Base-by-base conservation (phyloP, 306 rosid genomes). In the Vigna angularis region DNA sequence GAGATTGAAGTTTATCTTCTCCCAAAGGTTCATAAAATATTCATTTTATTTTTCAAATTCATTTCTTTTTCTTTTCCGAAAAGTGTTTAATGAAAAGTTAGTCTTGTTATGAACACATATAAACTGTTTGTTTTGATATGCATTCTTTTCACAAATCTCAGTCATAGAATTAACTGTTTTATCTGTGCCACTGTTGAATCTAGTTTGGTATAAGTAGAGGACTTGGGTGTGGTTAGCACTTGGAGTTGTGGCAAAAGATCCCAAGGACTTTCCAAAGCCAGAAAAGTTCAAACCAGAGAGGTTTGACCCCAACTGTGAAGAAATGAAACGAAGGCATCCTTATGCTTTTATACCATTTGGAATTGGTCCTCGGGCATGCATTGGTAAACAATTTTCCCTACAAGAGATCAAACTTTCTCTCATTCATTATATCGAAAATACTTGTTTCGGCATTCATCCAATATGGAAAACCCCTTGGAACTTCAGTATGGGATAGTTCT, bases 161-260 rank as follows among this genome's bases (percentile, higher is more conserved):
- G 24, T 20, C 69, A 63, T 26, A 18, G 15, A 30, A 70, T 9
- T 34, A 16, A 63, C 10, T n/a, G 28, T 58, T 65, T 74, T 55
- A 14, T 1, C 3, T 48, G 1, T 40, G 44, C 8, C 47, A 51
- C 44, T 16, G 32, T 58, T 78, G 49, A 38, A 80, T 71, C 7
- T 30, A 20, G 32, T 53, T 69, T 61, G 64, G 42, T 40, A 15
- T 73, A 82, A 74, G 77, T 85, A 95, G 99, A 97, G 99, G 1
- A 91, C 98, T 20, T 95, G 99, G 99, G 96, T 95, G 11, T 95
- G 99, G 99, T 77, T 93, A 72, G 94, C 98, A 3, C 92, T 80
- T 15, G 99, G 99, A 72, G 98, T 91, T 73, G 79, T 93, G 78
- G 93, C 98, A 6, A 95, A 95, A 78, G 99, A 95, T 74, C 93